phyloP scores from a whole-genome alignment of 2,329 filamentous ascomycete species.

The Cryphonectria naterciae region DNA sequence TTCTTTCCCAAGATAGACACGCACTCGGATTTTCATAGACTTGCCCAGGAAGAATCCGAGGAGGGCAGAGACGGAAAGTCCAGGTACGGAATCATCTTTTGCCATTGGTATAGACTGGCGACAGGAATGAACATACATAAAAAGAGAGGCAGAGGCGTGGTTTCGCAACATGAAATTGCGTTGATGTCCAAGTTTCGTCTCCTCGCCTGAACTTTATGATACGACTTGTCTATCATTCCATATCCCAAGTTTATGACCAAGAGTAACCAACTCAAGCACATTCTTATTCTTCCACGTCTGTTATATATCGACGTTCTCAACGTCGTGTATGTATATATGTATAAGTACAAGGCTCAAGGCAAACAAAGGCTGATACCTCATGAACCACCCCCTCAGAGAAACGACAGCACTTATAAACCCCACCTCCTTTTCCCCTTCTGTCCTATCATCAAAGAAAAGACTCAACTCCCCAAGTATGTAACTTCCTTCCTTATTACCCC shows the following conservation, averaged over 20 bases:
- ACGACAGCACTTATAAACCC: too few relatives aligned
- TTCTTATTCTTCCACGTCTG: background rate
- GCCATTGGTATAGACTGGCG: background rate
- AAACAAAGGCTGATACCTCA: too few relatives aligned
- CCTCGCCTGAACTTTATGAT: too few relatives aligned
- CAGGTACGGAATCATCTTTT: background rate
- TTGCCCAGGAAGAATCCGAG: too few relatives aligned
- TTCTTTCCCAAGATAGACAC: constrained; percentile 9
- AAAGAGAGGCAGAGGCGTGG: background rate
- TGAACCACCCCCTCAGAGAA: too few relatives aligned
- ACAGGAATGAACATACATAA: background rate
- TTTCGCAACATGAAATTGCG: background rate
- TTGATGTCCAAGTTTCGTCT: background rate
- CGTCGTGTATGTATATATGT: background rate
- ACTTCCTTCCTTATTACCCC: background rate
- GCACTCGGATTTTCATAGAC: background rate
- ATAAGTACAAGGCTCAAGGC: background rate
- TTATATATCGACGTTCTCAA: background rate
- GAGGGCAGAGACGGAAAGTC: background rate
- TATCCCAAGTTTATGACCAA: background rate
- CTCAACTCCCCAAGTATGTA: background rate
- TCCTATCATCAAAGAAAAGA: too few relatives aligned
- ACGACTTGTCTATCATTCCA: background rate
- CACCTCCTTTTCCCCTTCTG: too few relatives aligned
- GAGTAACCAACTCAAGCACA: background rate